Evolutionary conservation across 192 early-diverging fungal species (phyloP).

Genomic region (Linnemannia zychae): DNA sequence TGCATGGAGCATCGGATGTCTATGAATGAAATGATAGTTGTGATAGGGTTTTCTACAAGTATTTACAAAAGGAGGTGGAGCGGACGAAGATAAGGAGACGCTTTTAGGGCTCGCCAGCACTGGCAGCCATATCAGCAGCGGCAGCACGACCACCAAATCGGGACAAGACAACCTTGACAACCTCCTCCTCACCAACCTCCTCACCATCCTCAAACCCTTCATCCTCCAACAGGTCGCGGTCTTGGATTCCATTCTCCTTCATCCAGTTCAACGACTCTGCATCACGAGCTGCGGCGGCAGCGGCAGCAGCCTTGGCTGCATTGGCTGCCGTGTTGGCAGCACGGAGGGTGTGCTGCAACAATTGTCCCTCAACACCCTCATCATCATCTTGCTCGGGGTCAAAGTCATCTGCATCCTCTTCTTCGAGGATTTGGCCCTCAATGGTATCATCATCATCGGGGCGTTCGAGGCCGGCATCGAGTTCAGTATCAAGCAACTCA

Average conservation of each 20-base stretch:
- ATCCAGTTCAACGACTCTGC: neutral
- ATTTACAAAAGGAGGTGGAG: slow-evolving; percentile 15
- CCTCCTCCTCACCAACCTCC: neutral
- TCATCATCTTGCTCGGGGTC: neutral
- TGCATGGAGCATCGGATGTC: neutral
- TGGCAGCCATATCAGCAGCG: slow-evolving; percentile 39
- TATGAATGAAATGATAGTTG: neutral
- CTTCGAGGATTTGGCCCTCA: slow-evolving; percentile 43
- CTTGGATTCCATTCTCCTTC: slow-evolving; percentile 25
- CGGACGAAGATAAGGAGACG: neutral
- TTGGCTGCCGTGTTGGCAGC: neutral
- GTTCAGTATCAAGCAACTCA: slow-evolving; percentile 48
- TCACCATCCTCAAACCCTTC: slow-evolving; percentile 19
- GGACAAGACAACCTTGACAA: neutral
- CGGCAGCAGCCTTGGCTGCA: neutral
- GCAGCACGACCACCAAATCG: slow-evolving; percentile 30
- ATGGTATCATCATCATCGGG: slow-evolving; percentile 53
- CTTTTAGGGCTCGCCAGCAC: slow-evolving; percentile 1
- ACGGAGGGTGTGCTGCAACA: neutral
- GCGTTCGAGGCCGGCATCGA: slow-evolving; percentile 15
- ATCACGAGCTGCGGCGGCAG: neutral
- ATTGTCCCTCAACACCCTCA: neutral
- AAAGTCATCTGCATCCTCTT: slow-evolving; percentile 28
- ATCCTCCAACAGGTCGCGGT: slow-evolving; percentile 12
- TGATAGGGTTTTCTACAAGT: neutral